These are phyloP conservation scores for Diplodia sapinea DNA, from an alignment of 2,329 filamentous ascomycete species.

Conservation along the genomic window DNA sequence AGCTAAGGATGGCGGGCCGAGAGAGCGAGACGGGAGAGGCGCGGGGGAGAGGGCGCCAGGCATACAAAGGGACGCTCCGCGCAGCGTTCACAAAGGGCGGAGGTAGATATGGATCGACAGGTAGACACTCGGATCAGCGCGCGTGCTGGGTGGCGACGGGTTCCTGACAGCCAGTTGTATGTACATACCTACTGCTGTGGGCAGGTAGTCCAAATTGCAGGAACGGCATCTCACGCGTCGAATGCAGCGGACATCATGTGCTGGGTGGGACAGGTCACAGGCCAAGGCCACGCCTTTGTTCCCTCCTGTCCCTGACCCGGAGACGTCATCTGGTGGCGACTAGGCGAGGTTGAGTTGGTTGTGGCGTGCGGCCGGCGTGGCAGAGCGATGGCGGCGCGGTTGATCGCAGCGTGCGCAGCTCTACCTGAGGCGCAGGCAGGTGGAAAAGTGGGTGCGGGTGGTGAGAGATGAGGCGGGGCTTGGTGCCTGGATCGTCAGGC, in stretches of 20 bases:
- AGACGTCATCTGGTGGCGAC: conserved; percentile 3
- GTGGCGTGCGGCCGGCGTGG: neutral
- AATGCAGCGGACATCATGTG: neutral
- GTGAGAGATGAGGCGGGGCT: neutral
- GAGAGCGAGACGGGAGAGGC: neutral
- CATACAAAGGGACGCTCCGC: neutral
- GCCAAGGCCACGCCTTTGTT: neutral
- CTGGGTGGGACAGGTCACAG: conserved; percentile 4
- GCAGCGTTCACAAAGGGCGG: neutral
- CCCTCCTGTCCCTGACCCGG: neutral
- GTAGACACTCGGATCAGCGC: neutral
- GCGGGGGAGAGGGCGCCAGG: neutral
- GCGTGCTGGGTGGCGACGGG: neutral
- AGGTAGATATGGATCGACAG: conserved; percentile 16
- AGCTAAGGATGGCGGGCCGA: neutral
- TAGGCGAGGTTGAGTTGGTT: neutral
- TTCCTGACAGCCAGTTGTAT: neutral
- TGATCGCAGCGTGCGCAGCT: neutral
- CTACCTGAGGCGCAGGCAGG: neutral
- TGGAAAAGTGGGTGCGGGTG: neutral
- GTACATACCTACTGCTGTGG: neutral
- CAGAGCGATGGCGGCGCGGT: neutral
- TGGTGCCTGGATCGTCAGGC: conserved; percentile 25
- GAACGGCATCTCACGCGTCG: conserved; percentile 2
- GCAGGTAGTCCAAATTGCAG: conserved; percentile 3